phyloP scores from a whole-genome alignment of 1,284 basidiomycete species.

The Wallemia hederae region DNA sequence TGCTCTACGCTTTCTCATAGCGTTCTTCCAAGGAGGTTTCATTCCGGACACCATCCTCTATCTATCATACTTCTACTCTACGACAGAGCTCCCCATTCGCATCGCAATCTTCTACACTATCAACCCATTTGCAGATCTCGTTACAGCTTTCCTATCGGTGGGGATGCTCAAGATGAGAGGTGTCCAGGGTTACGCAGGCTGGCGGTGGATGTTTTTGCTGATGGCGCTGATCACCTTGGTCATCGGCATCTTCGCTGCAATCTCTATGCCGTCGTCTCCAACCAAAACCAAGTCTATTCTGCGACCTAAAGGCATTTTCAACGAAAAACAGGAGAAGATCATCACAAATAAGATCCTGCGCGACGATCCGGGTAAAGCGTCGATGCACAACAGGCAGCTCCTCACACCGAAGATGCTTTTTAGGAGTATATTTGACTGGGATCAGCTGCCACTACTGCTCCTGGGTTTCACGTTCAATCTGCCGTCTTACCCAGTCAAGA shows the following conservation, averaged over 20 bases:
- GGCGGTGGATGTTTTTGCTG: constrained; percentile 12
- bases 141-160: neutral
- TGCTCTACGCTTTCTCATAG: constrained; percentile 11
- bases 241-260: constrained; percentile 32
- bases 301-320: constrained; percentile 17
- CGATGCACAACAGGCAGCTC: constrained; percentile 49
- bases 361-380: constrained; percentile 33
- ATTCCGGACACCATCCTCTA: constrained; percentile 9
- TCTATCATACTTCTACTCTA: constrained; percentile 36
- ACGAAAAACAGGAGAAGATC: constrained; percentile 23
- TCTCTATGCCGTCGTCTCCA: constrained; percentile 36
- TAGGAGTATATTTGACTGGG: constrained; percentile 29
- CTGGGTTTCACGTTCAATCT: constrained; percentile 14
- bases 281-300: constrained; percentile 39
- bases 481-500: constrained; percentile 23
- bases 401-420: constrained; percentile 27
- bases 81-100: constrained; percentile 28
- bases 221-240: constrained; percentile 23
- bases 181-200: constrained; percentile 24
- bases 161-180: constrained; percentile 25
- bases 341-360: constrained; percentile 30
- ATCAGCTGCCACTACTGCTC: constrained; percentile 20
- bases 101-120: constrained; percentile 37
- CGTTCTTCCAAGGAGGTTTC: constrained; percentile 28
- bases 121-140: constrained; percentile 16